Percentiles rank a stretch among this genome's conserved stretches.
Conservation (phyloP, 352 stramenopile genomes). For the Poterioochromonas sp. region DNA sequence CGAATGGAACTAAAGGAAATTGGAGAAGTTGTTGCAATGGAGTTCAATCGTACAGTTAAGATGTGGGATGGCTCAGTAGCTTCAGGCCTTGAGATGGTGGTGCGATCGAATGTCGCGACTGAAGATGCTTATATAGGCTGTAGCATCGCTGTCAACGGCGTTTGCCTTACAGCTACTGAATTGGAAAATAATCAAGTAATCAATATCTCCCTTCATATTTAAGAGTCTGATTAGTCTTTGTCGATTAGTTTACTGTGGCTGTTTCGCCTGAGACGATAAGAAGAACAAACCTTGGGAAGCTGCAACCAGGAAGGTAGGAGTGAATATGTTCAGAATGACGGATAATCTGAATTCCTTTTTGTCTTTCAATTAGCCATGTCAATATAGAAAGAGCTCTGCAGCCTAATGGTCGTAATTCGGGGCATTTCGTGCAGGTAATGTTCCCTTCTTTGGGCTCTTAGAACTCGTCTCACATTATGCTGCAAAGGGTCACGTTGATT, state of each 20-base stretch:
- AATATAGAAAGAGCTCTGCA: constrained; percentile 80
- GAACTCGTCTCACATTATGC: too few relatives aligned
- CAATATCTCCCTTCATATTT: constrained; percentile 26
- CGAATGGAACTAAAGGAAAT: constrained; percentile 79
- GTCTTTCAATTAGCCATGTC: constrained; percentile 87
- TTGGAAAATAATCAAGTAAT: constrained; percentile 56
- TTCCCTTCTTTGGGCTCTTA: too few relatives aligned
- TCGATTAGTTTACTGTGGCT: constrained; percentile 69
- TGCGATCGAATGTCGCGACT: constrained; percentile 44
- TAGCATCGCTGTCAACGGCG: constrained; percentile 92
- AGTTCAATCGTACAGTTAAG: constrained; percentile 74
- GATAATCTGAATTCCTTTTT: too few relatives aligned
- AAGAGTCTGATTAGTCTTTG: neutral
- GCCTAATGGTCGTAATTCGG: constrained; percentile 81
- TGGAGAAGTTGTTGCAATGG: constrained; percentile 79
- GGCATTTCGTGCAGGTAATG: constrained; percentile 85
- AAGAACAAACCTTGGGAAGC: constrained; percentile 68
- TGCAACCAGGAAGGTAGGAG: constrained; percentile 13
- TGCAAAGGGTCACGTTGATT: constrained; percentile 97
- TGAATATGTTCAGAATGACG: too few relatives aligned
- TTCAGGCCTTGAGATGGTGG: constrained; percentile 42
- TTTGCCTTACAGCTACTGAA: constrained; percentile 89
- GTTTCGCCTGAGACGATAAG: constrained; percentile 88
- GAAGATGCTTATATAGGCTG: constrained; percentile 76
- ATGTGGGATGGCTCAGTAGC: constrained; percentile 83